Conservation (phyloP, 202 grass and related monocot genomes). For the Saccharum hybrid region DNA sequence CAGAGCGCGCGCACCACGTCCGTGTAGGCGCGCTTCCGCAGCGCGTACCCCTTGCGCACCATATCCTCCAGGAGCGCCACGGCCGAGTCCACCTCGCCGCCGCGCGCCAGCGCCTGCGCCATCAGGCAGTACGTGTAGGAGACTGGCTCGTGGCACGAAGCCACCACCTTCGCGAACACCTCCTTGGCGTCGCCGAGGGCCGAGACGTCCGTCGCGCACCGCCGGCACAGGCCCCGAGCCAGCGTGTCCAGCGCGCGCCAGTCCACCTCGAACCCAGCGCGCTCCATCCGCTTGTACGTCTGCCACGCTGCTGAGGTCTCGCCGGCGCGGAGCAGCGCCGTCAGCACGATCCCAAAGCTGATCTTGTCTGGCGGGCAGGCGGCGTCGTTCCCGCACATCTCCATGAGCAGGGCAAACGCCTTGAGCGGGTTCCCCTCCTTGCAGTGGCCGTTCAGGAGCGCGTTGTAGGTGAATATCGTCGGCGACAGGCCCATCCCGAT, state of each 20-base stretch:
- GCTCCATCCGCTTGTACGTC: constrained; percentile 70
- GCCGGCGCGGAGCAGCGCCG: constrained; percentile 59
- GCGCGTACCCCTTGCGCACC: constrained; percentile 63
- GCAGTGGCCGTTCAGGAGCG: constrained; percentile 80
- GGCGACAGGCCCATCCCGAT: constrained; percentile 53
- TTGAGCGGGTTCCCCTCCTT: constrained; percentile 64
- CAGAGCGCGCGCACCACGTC: constrained; percentile 80
- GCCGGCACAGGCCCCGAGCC: constrained; percentile 67
- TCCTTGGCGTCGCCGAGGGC: constrained; percentile 60
- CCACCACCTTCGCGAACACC: constrained; percentile 57
- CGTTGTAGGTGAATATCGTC: constrained; percentile 79
- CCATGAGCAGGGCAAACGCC: constrained; percentile 67
- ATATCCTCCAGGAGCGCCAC: constrained; percentile 68
- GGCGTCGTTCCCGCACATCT: constrained; percentile 56
- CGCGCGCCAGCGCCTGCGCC: constrained; percentile 82
- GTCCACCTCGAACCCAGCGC: constrained; percentile 66
- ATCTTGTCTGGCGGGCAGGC: constrained; percentile 56
- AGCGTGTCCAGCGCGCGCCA: constrained; percentile 70
- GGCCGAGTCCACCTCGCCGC: constrained; percentile 74
- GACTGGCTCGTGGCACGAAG: constrained; percentile 57
- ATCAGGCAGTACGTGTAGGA: constrained; percentile 88
- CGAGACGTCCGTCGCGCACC: constrained; percentile 45
- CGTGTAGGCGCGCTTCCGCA: constrained; percentile 82
- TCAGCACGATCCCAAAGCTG: constrained; percentile 77
- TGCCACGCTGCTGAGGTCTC: constrained; percentile 65